These are phyloP conservation scores for Dalbergia cochinchinensis DNA, from an alignment of 306 rosid species.

Conservation along the genomic window DNA sequence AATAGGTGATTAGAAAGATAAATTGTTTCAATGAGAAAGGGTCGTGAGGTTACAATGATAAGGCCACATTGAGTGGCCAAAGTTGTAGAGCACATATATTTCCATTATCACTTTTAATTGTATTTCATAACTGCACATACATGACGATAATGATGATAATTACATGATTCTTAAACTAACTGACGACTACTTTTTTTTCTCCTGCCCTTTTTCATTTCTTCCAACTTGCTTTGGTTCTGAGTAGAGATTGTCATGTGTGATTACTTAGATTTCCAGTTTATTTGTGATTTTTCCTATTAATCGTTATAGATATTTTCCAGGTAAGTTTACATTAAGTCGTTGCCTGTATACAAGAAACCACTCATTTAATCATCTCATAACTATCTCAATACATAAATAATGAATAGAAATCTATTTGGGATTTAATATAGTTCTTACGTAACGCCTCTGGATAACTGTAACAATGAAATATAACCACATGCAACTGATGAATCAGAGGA, in stretches of 20 bases:
- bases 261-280: conserved; percentile 23
- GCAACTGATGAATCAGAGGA: background rate
- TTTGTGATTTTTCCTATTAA: background rate
- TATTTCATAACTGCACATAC: conserved; percentile 51
- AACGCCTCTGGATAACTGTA: background rate
- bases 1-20: conserved; percentile 49
- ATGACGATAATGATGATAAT: conserved; percentile 13
- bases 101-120: conserved; percentile 46
- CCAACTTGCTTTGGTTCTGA: conserved; percentile 3
- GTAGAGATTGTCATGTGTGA: background rate
- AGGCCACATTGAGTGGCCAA: conserved; percentile 46
- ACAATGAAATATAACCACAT: background rate
- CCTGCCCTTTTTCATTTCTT: background rate
- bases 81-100: conserved; percentile 59
- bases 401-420: background rate
- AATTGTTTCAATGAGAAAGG: conserved; percentile 41
- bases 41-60: conserved; percentile 44
- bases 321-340: background rate
- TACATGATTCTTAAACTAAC: conserved; percentile 39
- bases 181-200: background rate
- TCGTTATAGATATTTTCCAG: background rate
- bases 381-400: background rate
- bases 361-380: background rate
- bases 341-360: background rate
- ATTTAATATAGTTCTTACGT: background rate